Conservation (phyloP, 1,284 basidiomycete genomes). For the Mixia osmundae region DNA sequence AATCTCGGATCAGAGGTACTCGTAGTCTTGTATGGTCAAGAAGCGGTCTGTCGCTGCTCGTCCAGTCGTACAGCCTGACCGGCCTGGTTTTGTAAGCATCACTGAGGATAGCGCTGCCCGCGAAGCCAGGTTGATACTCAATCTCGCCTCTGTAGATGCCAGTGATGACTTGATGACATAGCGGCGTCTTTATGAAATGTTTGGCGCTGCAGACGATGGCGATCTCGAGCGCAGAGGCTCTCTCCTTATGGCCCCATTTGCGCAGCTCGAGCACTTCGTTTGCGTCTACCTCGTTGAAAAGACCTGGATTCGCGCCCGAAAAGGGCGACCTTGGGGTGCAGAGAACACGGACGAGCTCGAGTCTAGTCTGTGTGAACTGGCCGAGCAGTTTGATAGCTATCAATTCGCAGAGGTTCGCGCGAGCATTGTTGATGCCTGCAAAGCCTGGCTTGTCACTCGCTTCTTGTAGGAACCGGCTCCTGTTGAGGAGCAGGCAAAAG, state of each 20-base stretch:
- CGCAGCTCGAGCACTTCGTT: constrained; percentile 9
- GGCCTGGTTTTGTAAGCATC: constrained; percentile 14
- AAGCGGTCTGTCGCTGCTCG: constrained; percentile 9
- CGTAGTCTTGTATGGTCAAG: constrained; percentile 16
- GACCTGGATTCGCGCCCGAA: constrained; percentile 32
- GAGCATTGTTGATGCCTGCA: constrained; percentile 11
- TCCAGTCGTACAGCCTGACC: constrained; percentile 14
- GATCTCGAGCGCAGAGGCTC: constrained; percentile 13
- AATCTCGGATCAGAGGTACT: constrained; percentile 13
- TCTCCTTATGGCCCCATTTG: constrained; percentile 8
- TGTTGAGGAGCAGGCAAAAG: constrained; percentile 12
- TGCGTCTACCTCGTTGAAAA: constrained; percentile 9
- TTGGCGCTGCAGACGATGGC: constrained; percentile 11
- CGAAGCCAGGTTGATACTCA: constrained; percentile 12
- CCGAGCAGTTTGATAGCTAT: constrained; percentile 12
- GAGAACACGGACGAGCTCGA: constrained; percentile 36
- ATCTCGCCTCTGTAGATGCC: constrained; percentile 13
- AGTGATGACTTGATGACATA: constrained; percentile 14
- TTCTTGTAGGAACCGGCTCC: constrained; percentile 11
- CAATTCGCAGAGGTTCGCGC: constrained; percentile 16
- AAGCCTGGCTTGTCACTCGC: constrained; percentile 12
- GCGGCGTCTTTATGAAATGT: constrained; percentile 12
- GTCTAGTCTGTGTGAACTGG: neutral
- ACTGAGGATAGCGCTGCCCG: constrained; percentile 8
- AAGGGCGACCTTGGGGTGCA: constrained; percentile 41